phyloP scores from a whole-genome alignment of 305 asterid species.

The Lippia alba region DNA sequence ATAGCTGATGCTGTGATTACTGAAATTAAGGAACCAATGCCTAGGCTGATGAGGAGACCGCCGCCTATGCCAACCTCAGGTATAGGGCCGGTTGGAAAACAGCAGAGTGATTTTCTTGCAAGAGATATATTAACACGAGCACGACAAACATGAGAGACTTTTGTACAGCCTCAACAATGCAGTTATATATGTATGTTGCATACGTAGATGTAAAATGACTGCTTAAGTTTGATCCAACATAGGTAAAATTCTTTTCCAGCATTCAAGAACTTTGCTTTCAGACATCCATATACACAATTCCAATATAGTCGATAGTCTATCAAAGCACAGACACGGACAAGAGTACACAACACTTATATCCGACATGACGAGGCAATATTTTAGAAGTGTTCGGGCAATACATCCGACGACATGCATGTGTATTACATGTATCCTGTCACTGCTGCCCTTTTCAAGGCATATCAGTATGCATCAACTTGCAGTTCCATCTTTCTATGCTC shows the following conservation, averaged over 20 bases:
- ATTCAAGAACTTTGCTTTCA: background rate
- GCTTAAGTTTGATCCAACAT: background rate
- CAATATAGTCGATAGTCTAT: background rate
- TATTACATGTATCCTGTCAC: no score
- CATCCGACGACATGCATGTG: no score
- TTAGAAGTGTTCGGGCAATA: no score
- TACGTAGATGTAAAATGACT: background rate
- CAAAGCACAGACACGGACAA: no score
- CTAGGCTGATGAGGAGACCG: conserved; percentile 38
- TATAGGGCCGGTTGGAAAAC: conserved; percentile 15
- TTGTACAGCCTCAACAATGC: background rate
- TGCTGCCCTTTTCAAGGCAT: background rate
- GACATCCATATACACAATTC: background rate
- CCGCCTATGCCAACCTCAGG: conserved; percentile 79
- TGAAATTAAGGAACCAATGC: conserved; percentile 62
- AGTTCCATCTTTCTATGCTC: conserved; percentile 14
- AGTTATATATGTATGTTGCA: background rate
- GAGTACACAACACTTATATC: no score
- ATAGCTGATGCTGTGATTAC: conserved; percentile 79
- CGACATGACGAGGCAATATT: no score
- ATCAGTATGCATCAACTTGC: conserved; percentile 9
- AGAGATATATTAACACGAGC: background rate
- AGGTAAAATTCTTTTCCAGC: background rate
- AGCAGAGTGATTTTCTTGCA: background rate
- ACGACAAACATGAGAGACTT: background rate